Conservation (phyloP, 2,329 filamentous ascomycete genomes). For the Pseudocercospora musae region DNA sequence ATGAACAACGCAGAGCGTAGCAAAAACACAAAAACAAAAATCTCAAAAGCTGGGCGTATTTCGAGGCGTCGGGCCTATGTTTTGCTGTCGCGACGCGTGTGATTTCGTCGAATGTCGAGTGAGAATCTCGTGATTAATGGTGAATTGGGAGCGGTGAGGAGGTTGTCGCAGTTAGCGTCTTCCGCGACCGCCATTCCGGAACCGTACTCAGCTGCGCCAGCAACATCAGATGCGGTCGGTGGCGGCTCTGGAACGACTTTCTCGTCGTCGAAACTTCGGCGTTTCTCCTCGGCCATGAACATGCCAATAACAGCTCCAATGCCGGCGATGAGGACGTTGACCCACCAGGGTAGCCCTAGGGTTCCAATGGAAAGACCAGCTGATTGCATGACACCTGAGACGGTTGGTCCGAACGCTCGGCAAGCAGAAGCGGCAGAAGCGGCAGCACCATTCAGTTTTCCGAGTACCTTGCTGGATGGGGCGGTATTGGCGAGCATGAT, state of each 20-base stretch:
- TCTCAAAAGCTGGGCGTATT: background rate
- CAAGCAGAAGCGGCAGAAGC: conserved; percentile 87
- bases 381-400: conserved; percentile 82
- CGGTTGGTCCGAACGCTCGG: conserved; percentile 80
- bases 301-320: conserved; percentile 72
- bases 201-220: conserved; percentile 20
- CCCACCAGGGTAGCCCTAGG: conserved; percentile 92
- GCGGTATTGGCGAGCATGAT: conserved; percentile 88
- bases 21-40: background rate
- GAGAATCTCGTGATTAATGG: conserved; percentile 28
- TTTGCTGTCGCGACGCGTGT: conserved; percentile 22
- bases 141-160: conserved; percentile 28
- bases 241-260: conserved; percentile 21
- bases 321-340: conserved; percentile 71
- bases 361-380: conserved; percentile 75
- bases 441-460: conserved; percentile 88
- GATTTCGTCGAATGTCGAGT: conserved; percentile 22
- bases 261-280: conserved; percentile 28
- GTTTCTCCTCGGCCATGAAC: conserved; percentile 54
- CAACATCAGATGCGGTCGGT: conserved; percentile 22
- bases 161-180: conserved; percentile 28
- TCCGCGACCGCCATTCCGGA: conserved; percentile 26
- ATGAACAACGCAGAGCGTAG: conserved; percentile 11
- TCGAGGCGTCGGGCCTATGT: conserved; percentile 19
- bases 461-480: conserved; percentile 77